These are phyloP conservation scores for Hirschioporus abietinus DNA, from an alignment of 768 basidiomycete genomes.

Conservation along the genomic window DNA sequence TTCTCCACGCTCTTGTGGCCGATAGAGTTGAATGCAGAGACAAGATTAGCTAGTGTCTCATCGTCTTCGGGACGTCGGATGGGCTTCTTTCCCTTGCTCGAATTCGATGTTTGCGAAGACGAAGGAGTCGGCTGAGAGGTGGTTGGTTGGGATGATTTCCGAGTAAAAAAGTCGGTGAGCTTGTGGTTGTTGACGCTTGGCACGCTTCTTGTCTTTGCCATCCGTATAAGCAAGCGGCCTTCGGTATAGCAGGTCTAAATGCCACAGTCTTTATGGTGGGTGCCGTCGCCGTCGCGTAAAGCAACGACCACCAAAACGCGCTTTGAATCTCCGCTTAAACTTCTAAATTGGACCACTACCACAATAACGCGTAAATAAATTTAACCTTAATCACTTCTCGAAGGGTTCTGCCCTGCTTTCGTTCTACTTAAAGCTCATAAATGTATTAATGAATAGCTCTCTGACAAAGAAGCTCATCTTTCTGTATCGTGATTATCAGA, in stretches of 20 bases:
- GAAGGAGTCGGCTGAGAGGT: background rate
- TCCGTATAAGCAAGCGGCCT: background rate
- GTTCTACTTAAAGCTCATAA: no score
- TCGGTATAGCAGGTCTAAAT: no score
- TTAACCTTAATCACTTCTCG: no score
- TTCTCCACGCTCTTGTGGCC: background rate
- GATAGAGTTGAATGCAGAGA: background rate
- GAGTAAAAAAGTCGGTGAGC: background rate
- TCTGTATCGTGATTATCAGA: no score
- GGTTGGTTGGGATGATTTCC: background rate
- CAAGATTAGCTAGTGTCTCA: background rate
- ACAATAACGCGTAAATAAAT: background rate
- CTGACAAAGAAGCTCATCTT: no score
- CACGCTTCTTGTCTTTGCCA: background rate
- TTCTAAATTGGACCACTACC: background rate
- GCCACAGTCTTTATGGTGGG: background rate
- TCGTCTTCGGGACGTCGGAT: background rate
- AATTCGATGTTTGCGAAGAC: background rate
- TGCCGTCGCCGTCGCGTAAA: background rate
- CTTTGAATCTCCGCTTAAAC: background rate
- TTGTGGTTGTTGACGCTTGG: background rate
- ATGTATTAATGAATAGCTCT: no score
- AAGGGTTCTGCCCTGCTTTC: no score
- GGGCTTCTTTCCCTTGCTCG: background rate
- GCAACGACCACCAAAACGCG: background rate